These are phyloP conservation scores for Psilocybe cubensis DNA, from an alignment of 768 basidiomycete genomes.

Conservation along the genomic window DNA sequence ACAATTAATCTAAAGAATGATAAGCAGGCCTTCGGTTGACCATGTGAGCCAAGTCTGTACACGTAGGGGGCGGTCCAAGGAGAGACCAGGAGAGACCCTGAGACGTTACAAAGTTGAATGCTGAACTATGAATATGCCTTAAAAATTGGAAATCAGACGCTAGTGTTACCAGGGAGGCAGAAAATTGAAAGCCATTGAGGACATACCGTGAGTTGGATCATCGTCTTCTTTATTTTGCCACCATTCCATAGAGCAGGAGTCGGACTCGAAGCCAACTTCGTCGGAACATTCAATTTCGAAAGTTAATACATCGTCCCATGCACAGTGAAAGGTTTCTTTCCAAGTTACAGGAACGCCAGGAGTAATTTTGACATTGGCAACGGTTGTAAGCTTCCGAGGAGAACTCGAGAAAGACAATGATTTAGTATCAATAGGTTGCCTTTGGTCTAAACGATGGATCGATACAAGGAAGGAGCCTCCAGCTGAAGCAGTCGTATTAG, in stretches of 20 bases:
- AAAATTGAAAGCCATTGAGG: not conserved
- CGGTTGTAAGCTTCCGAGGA: not conserved
- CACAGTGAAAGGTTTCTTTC: not conserved
- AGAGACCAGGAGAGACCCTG: too few species aligned
- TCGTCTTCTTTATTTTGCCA: slow-evolving; percentile 4
- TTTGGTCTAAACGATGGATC: not conserved
- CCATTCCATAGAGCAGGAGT: slow-evolving; percentile 1
- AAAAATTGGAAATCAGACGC: not conserved
- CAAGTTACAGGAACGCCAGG: not conserved
- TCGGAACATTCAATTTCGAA: not conserved
- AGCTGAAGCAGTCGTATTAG: not conserved
- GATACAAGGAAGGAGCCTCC: not conserved
- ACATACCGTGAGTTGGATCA: not conserved
- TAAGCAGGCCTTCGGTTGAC: too few species aligned
- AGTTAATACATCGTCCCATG: slow-evolving; percentile 3
- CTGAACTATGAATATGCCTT: not conserved
- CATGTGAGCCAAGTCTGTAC: too few species aligned
- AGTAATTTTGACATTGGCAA: not conserved
- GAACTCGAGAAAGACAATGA: not conserved
- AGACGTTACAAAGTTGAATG: too few species aligned
- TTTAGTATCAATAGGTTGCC: not conserved
- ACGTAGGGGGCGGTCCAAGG: too few species aligned
- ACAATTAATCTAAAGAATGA: too few species aligned
- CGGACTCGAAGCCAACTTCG: not conserved
- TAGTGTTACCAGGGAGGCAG: not conserved